Evolutionary conservation across 2,329 filamentous ascomycete species (phyloP).

Genomic region (Apiospora hydei): DNA sequence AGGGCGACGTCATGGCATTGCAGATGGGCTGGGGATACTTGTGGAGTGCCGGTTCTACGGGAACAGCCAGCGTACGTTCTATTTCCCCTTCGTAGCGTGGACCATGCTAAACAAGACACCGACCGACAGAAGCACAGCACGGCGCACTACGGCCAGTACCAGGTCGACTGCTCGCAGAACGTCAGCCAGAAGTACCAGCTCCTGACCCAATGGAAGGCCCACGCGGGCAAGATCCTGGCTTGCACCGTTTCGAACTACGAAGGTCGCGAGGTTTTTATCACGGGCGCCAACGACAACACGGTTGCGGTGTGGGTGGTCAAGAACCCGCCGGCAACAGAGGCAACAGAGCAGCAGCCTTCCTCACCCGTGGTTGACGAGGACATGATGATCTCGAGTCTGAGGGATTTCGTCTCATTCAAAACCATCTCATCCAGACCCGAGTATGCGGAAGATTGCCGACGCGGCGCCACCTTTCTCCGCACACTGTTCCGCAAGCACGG

Average conservation of each 20-base stretch:
- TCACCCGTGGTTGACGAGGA: conserved; percentile 53
- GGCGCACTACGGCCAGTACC: conserved; percentile 67
- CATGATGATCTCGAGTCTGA: conserved; percentile 73
- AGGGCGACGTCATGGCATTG: conserved; percentile 84
- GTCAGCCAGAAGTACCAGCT: conserved; percentile 85
- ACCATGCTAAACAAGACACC: conserved; percentile 26
- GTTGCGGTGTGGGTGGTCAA: conserved; percentile 87
- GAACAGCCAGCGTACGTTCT: conserved; percentile 68
- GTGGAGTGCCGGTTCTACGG: conserved; percentile 88
- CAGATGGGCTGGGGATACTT: conserved; percentile 85
- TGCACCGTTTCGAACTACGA: conserved; percentile 78
- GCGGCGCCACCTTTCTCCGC: conserved; percentile 89
- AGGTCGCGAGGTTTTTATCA: conserved; percentile 84
- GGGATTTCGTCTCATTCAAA: conserved; percentile 89
- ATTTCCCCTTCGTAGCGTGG: conserved; percentile 63
- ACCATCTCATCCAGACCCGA: conserved; percentile 88
- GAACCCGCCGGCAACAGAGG: conserved; percentile 47
- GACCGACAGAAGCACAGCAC: conserved; percentile 64
- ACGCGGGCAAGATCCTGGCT: conserved; percentile 85
- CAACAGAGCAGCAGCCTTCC: conserved; percentile 36
- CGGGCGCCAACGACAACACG: conserved; percentile 90
- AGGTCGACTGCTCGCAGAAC: conserved; percentile 54
- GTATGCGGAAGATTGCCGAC: conserved; percentile 89
- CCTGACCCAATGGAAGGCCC: conserved; percentile 79
- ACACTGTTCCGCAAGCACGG: conserved; percentile 92